These are phyloP conservation scores for Diatrype stigma DNA, from an alignment of 2,329 filamentous ascomycete genomes.

Conservation along the genomic window DNA sequence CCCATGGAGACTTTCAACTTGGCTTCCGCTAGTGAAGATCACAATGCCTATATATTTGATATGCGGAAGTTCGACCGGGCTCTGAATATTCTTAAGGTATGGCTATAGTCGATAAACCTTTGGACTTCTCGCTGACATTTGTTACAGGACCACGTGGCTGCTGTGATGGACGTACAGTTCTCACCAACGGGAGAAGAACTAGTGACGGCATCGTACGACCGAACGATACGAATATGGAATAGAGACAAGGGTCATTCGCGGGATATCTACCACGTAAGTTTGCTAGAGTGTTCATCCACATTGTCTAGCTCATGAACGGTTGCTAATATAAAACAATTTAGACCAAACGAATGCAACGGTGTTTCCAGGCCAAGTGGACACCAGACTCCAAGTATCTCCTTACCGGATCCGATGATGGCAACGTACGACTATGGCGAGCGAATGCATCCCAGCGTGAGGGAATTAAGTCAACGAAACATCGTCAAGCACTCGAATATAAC, in stretches of 20 bases:
- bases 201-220: conserved; percentile 82
- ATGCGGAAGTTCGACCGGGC: conserved; percentile 87
- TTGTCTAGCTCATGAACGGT: not conserved
- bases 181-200: conserved; percentile 92
- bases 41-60: conserved; percentile 82
- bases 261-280: conserved; percentile 95
- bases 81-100: conserved; percentile 84
- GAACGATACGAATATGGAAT: conserved; percentile 82
- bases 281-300: conserved; percentile 69
- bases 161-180: conserved; percentile 96
- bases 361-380: conserved; percentile 64
- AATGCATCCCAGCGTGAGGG: conserved; percentile 80
- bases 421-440: conserved; percentile 83
- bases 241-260: conserved; percentile 76
- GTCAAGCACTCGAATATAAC: conserved; percentile 89
- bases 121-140: conserved; percentile 4
- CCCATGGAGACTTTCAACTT: conserved; percentile 97
- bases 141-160: conserved; percentile 43
- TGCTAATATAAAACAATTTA: conserved; percentile 44
- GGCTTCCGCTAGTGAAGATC: conserved; percentile 88
- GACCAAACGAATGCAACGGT: conserved; percentile 1
- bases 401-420: conserved; percentile 90
- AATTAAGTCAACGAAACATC: conserved; percentile 78
- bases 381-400: conserved; percentile 87
- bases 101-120: conserved; percentile 49